Evolutionary conservation across 2,329 filamentous ascomycete species (phyloP), one percentile per base, ranked within the genome.

Genomic region (Diaporthe citri): DNA sequence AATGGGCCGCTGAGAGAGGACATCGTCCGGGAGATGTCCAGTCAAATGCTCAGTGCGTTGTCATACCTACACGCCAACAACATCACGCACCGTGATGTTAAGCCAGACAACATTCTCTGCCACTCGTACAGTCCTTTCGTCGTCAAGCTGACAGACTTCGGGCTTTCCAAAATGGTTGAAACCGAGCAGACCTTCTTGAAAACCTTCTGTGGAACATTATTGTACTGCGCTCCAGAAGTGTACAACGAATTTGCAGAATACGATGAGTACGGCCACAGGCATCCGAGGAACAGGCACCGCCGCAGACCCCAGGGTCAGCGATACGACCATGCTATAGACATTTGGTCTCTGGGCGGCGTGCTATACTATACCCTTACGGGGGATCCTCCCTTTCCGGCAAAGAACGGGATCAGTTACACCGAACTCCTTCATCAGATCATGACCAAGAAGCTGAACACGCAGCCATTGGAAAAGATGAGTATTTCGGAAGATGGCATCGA

Each of bases 41-140:
- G 85, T 28, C 95, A 97, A 82, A 90, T 98, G 48, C 86, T 98
- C 57, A 90, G 93, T 78, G 96, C 96, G 2, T 86, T 99, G 71
- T 92, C 91, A 41, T 98, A 99, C 82, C 88, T 99, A 12, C 97
- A 99, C 83, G 87, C 89, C 71, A 93, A 94, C 79, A 95, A 93
- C 81, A 98, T 99, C 79, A 98, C 96, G 0, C 97, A 99, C 84
- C 93, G 97, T n/a, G 97, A 99, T 83, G 95, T 99, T 81, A 99
- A 99, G 82, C 97, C 97, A 0, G 97, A 99, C 86, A 99, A 99
- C 80, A 98, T 99, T 76, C 88, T 99, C 55, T 94, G 98, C 78
- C 88, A 92, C 15, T 93, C 91, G 0, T 82, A 91, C 13, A 87
- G 93, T 8, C 95, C 96, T 0, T 90, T 98, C 66, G 88, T 90